A percentile compares a stretch with the other conserved stretches of the same genome.
phyloP scores from a whole-genome alignment of 2,329 filamentous ascomycete species.

The Pseudogymnoascus sp. region DNA sequence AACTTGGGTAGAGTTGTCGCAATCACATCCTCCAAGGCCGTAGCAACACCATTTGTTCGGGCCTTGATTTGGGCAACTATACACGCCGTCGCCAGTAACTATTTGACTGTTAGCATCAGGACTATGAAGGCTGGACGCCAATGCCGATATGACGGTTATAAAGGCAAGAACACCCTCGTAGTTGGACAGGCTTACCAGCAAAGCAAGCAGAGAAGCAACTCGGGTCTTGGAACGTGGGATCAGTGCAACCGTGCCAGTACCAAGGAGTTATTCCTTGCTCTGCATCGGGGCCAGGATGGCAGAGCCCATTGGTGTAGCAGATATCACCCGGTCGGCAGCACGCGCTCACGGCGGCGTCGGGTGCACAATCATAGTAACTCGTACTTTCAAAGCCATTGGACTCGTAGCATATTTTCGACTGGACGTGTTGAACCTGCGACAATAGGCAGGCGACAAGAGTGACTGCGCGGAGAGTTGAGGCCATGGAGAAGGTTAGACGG shows the following conservation, averaged over 20 bases:
- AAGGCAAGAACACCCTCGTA: no score
- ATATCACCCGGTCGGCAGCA: neutral
- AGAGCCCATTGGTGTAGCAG: neutral
- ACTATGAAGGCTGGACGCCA: neutral
- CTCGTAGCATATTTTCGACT: slow-evolving; percentile 2
- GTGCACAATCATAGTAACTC: neutral
- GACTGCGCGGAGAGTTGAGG: slow-evolving; percentile 2
- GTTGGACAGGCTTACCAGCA: neutral
- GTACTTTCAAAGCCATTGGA: neutral
- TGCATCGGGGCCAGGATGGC: neutral
- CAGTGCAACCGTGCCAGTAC: neutral
- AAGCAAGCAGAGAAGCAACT: slow-evolving; percentile 1
- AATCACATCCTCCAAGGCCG: neutral
- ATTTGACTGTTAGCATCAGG: neutral
- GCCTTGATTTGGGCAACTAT: neutral
- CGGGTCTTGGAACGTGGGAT: neutral
- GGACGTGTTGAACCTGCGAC: slow-evolving; percentile 1
- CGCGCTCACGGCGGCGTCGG: neutral
- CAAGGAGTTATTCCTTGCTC: neutral
- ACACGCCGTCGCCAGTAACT: neutral
- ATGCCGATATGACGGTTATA: neutral
- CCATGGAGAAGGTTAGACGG: neutral
- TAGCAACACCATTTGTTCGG: neutral
- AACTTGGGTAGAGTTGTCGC: neutral
- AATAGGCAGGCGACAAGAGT: neutral